Conservation (phyloP, 345 rosid species). For the Ailanthus altissimus region DNA sequence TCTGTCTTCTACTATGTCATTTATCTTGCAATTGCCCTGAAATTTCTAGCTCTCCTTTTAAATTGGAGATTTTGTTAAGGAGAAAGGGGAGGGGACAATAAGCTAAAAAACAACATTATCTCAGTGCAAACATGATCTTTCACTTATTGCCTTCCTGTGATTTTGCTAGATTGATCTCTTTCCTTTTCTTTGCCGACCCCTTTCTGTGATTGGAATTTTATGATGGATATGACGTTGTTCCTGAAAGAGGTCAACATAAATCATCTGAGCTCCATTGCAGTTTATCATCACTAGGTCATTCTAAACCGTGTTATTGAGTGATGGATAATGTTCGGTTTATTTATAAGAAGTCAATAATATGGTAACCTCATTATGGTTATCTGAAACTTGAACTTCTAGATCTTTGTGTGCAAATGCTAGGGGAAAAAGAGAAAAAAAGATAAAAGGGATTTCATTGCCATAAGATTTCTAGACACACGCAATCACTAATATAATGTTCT, state of each 20-base stretch:
- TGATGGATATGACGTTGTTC: constrained; percentile 5
- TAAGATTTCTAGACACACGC: too few species aligned
- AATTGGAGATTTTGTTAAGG: background rate
- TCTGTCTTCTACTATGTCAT: background rate
- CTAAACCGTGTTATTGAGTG: background rate
- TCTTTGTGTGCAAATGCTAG: background rate
- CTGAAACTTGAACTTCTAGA: background rate
- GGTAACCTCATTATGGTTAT: background rate
- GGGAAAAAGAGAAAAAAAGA: background rate
- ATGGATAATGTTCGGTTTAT: background rate
- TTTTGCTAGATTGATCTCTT: background rate
- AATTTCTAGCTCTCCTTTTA: background rate
- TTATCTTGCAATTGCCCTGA: constrained; percentile 1
- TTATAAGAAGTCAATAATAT: background rate
- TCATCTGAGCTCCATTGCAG: background rate
- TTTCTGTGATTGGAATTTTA: background rate
- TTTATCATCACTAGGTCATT: background rate
- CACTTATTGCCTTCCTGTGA: too few species aligned
- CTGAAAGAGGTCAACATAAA: background rate
- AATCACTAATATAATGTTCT: background rate
- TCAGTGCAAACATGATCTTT: background rate
- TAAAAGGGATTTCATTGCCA: background rate
- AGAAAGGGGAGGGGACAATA: too few species aligned
- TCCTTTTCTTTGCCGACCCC: background rate
- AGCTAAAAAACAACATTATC: background rate